Percentiles rank a stretch among this genome's conserved stretches.
These are phyloP conservation scores for Flaveria floridana DNA, from an alignment of 140 eudicot species.

Conservation along the genomic window DNA sequence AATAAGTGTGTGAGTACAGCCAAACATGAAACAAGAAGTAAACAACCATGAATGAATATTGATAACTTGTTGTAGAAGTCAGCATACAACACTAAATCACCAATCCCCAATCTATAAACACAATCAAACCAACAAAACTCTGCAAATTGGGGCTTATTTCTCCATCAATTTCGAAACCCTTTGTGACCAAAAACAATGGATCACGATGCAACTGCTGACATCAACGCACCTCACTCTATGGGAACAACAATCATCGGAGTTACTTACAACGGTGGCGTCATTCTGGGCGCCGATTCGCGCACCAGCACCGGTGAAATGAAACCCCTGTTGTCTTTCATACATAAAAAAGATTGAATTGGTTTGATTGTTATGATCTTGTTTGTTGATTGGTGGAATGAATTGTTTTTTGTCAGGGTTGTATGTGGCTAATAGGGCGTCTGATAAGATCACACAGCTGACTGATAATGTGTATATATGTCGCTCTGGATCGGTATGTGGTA, in stretches of 20 bases:
- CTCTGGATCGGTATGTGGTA: slow-evolving; percentile 78
- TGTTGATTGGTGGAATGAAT: background rate
- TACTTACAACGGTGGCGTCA: slow-evolving; percentile 74
- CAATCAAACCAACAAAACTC: background rate
- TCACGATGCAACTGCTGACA: slow-evolving; percentile 36
- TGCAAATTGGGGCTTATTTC: slow-evolving; percentile 27
- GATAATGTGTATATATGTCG: slow-evolving; percentile 89
- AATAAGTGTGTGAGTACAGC: too few species aligned
- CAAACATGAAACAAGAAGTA: too few species aligned
- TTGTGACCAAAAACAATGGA: slow-evolving; percentile 36
- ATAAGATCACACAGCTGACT: slow-evolving; percentile 90
- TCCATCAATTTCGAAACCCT: slow-evolving; percentile 7
- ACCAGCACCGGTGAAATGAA: slow-evolving; percentile 65
- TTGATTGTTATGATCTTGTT: background rate
- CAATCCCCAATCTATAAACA: slow-evolving; percentile 16
- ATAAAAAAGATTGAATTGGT: background rate
- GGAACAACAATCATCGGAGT: slow-evolving; percentile 87
- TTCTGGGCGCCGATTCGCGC: slow-evolving; percentile 80
- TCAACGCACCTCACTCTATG: slow-evolving; percentile 69
- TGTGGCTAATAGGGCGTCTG: slow-evolving; percentile 93
- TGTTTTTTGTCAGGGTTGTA: slow-evolving; percentile 58
- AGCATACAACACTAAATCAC: slow-evolving; percentile 18
- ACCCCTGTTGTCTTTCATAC: slow-evolving; percentile 11
- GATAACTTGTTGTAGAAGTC: slow-evolving; percentile 35
- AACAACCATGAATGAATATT: background rate